Conservation (phyloP, 495 filamentous ascomycete genomes). For the Chaetomium cochliodes region DNA sequence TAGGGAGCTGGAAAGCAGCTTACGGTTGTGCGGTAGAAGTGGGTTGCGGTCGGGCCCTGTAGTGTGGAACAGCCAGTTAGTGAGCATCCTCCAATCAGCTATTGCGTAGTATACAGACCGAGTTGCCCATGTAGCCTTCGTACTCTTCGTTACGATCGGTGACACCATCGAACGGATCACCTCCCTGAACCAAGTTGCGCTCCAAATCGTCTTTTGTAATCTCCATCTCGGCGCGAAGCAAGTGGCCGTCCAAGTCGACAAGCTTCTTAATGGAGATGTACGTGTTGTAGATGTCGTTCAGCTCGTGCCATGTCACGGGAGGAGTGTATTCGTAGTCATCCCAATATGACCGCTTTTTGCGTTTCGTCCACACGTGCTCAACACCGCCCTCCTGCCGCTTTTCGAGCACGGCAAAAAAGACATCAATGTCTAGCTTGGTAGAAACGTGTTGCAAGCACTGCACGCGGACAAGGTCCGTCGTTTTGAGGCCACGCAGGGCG, state of each 20-base stretch:
- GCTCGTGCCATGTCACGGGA: not conserved
- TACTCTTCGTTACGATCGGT: not conserved
- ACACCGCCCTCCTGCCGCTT: conserved; percentile 7
- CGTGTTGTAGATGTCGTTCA: not conserved
- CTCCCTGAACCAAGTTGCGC: not conserved
- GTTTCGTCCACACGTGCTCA: conserved; percentile 1
- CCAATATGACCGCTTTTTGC: conserved; percentile 22
- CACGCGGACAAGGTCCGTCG: conserved; percentile 36
- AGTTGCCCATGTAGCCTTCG: not conserved
- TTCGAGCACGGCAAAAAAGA: conserved; percentile 43
- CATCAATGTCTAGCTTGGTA: conserved; percentile 32
- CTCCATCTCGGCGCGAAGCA: not conserved
- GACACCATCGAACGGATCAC: not conserved
- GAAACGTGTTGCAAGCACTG: conserved; percentile 36
- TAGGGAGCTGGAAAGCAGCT: not conserved
- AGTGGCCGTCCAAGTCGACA: not conserved
- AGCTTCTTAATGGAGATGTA: not conserved
- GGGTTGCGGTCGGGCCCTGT: not conserved
- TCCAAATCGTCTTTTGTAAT: not conserved
- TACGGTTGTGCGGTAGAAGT: conserved; percentile 2
- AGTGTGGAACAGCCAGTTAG: not conserved
- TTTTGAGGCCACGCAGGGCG: conserved; percentile 42
- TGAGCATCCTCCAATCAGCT: not conserved
- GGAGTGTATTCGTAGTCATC: too few species aligned
- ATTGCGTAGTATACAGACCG: not conserved